phyloP scores from a whole-genome alignment of 2,329 filamentous ascomycete species.

The Stagonosporopsis tanaceti region DNA sequence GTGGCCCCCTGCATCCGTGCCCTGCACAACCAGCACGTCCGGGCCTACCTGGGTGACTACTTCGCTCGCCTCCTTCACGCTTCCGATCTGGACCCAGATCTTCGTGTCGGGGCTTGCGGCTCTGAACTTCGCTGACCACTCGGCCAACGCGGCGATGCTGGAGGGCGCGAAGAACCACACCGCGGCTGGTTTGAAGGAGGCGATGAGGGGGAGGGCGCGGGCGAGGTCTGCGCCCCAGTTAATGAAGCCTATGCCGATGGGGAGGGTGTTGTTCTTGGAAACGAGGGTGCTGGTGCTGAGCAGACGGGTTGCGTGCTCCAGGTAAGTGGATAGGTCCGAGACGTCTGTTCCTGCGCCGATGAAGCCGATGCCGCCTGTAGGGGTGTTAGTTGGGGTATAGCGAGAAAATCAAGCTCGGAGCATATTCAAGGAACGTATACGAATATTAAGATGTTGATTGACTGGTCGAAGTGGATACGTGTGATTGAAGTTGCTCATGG shows the following conservation, averaged over 20 bases:
- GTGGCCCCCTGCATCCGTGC: slow-evolving; percentile 71
- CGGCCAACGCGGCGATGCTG: slow-evolving; percentile 47
- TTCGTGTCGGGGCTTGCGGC: slow-evolving; percentile 48
- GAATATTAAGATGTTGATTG: too few species aligned
- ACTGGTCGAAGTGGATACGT: background rate
- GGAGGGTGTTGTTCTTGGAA: slow-evolving; percentile 41
- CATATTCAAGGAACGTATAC: too few species aligned
- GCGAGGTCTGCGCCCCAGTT: slow-evolving; percentile 58
- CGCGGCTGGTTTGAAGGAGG: slow-evolving; percentile 63
- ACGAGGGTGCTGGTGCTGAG: slow-evolving; percentile 24
- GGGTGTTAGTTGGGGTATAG: background rate
- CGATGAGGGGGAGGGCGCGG: slow-evolving; percentile 60
- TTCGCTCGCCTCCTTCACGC: slow-evolving; percentile 62
- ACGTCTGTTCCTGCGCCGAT: slow-evolving; percentile 55
- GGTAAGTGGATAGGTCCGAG: slow-evolving; percentile 42
- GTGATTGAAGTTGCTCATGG: too few species aligned
- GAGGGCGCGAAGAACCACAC: slow-evolving; percentile 73
- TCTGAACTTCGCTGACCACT: slow-evolving; percentile 45
- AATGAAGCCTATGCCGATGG: slow-evolving; percentile 69
- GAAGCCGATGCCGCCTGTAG: slow-evolving; percentile 56
- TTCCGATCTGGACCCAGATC: slow-evolving; percentile 70
- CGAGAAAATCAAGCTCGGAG: too few species aligned
- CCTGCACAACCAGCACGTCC: slow-evolving; percentile 69
- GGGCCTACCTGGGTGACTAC: slow-evolving; percentile 58
- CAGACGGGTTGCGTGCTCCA: slow-evolving; percentile 35